Base-by-base conservation (phyloP, 192 early-diverging fungal species). In the Backusella sp. region DNA sequence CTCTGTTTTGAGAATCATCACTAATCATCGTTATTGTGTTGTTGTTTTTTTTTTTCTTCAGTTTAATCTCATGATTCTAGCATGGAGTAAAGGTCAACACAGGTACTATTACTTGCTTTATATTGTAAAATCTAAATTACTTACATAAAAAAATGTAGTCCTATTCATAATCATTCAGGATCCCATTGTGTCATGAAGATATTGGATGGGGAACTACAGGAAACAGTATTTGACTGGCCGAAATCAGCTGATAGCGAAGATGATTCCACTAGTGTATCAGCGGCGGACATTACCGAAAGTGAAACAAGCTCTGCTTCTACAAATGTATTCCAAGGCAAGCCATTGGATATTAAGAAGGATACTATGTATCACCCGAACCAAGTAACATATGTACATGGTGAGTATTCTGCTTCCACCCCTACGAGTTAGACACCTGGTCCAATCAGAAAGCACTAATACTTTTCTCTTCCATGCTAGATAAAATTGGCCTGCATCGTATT, bases 181-280 rank as follows among this genome's bases (percentile, higher is more conserved):
- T 90, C 94, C 30, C 96, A 98, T 80, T 98, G 96, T 79, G 85
- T 96, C 77, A 94, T 98, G 94, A 96, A 96, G 77, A 84, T 98
- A 6, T 86, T 98, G 11, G 92, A 91, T 52, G 96, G 96, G 4
- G 84, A 91, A 66, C 81, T 98, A 7, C 76, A 85, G 72, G 96
- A 98, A 71, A 90, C 94, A 0, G 83, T 90, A 37, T 98, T 89
- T 75, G 86, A 92, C 4, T 94, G 91, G 91, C 96, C 96, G 0
- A 30, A 26, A 11, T 70, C 69, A 26, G 41, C 70, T 41, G 70
- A 26, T 71, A 7, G 32, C 0, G 17, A 23, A 11, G 79, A 85
- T n/a, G 77, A 74, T 30, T 62, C 74, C 35, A 65, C 67, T 4
- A 44, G 49, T 34, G 84, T 85, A 35, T 59, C 68, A 14, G 75